Conservation (phyloP, 306 rosid genomes). For the Lotus japonicus region DNA sequence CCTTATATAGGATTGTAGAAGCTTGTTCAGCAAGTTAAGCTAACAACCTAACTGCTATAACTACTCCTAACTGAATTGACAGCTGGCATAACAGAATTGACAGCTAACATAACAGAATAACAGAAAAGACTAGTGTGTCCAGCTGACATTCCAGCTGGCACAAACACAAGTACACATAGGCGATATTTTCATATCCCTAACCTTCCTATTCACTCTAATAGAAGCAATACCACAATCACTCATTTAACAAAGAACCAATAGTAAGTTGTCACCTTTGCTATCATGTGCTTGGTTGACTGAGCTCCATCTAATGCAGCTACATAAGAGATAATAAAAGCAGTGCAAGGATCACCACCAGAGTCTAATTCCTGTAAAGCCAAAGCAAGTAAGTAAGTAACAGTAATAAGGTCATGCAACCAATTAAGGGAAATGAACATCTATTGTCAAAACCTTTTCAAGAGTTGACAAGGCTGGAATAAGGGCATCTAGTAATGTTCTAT, state of each 20-base stretch:
- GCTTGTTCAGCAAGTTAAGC: too few species aligned
- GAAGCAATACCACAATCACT: background rate
- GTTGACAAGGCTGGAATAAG: conserved; percentile 74
- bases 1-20: too few species aligned
- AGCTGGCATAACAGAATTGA: too few species aligned
- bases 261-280: conserved; percentile 60
- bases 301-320: conserved; percentile 84
- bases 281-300: conserved; percentile 78
- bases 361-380: conserved; percentile 51
- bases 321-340: conserved; percentile 75
- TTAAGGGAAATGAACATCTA: conserved; percentile 4
- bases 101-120: too few species aligned
- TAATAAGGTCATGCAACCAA: conserved; percentile 12
- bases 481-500: conserved; percentile 88
- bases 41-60: too few species aligned
- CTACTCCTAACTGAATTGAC: too few species aligned
- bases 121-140: too few species aligned
- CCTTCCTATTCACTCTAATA: too few species aligned
- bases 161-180: too few species aligned
- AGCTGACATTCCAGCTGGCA: too few species aligned
- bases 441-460: conserved; percentile 62
- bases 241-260: conserved; percentile 3
- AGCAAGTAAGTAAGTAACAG: conserved; percentile 17
- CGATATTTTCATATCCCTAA: too few species aligned
- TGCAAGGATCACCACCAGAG: conserved; percentile 60